Conservation (phyloP, 148 eudicot genomes). For the Arctostaphylos glauca region DNA sequence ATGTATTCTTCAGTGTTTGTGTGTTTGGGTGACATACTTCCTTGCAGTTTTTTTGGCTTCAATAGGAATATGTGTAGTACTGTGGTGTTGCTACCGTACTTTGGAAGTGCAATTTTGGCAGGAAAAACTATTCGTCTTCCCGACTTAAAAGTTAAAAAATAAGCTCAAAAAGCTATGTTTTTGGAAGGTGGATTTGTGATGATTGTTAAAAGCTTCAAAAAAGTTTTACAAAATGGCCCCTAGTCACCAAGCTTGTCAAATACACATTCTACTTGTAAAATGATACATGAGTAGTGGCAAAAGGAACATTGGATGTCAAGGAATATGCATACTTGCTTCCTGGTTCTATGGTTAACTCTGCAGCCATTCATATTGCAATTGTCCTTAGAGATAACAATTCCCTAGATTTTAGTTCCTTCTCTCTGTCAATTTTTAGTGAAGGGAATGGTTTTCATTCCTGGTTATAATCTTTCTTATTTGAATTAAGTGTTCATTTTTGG, state of each 20-base stretch:
- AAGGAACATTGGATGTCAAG: background rate
- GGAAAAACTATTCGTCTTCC: no score
- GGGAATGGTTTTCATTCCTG: background rate
- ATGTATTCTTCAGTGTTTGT: background rate
- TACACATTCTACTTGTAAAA: background rate
- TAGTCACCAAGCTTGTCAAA: no score
- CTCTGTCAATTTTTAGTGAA: background rate
- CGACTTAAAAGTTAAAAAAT: no score
- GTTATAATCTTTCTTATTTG: background rate
- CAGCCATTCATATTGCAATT: background rate
- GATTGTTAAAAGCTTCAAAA: no score
- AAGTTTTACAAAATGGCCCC: no score
- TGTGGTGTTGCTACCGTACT: background rate
- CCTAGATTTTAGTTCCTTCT: background rate
- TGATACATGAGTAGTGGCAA: background rate
- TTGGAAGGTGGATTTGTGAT: no score
- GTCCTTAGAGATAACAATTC: background rate
- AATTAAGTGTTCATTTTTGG: background rate
- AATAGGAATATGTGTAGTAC: background rate
- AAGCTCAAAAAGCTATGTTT: no score
- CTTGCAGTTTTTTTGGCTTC: background rate
- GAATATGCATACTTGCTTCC: background rate
- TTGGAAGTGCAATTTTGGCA: background rate
- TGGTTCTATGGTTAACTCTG: background rate
- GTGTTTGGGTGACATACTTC: background rate